Evolutionary conservation across 768 basidiomycete species (phyloP).

Genomic region (Stropharia rugosoannulata): DNA sequence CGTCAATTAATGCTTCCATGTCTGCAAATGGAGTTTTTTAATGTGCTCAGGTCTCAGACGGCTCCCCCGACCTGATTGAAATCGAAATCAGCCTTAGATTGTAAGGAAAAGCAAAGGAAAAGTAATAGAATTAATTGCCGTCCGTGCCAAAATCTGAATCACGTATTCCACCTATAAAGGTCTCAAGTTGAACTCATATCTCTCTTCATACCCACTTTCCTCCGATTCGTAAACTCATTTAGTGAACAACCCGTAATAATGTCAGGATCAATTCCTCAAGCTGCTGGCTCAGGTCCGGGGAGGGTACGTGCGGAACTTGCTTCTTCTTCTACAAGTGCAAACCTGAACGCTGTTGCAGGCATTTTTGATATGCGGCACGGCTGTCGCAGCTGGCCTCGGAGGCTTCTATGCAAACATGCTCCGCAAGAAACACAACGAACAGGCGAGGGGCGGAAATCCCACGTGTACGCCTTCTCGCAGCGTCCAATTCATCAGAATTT

Average conservation of each 20-base stretch:
- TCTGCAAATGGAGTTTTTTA: too few species aligned
- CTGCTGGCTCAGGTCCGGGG: slow-evolving; percentile 7
- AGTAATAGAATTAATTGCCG: neutral
- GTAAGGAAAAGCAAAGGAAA: neutral
- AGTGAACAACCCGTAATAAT: neutral
- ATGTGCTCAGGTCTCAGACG: neutral
- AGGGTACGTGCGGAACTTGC: slow-evolving; percentile 11
- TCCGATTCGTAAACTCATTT: too few species aligned
- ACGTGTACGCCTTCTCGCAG: slow-evolving; percentile 22
- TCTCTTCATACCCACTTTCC: too few species aligned
- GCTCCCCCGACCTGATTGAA: neutral
- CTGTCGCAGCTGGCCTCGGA: slow-evolving; percentile 24
- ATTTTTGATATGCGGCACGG: slow-evolving; percentile 25
- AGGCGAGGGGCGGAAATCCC: slow-evolving; percentile 25
- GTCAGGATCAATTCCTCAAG: neutral
- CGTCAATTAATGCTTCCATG: too few species aligned
- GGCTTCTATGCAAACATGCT: slow-evolving; percentile 29
- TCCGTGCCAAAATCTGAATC: slow-evolving; percentile 10
- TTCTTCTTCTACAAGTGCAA: neutral
- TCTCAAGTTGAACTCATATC: neutral
- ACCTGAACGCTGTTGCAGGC: slow-evolving; percentile 14
- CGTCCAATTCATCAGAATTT: neutral
- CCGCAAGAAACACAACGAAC: slow-evolving; percentile 25
- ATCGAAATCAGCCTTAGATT: too few species aligned
- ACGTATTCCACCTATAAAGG: slow-evolving; percentile 1